A percentile compares a stretch with the other conserved stretches of the same genome.
These are phyloP conservation scores for Hypoxylon lienhwacheense DNA, from an alignment of 495 filamentous ascomycete genomes.

Conservation along the genomic window DNA sequence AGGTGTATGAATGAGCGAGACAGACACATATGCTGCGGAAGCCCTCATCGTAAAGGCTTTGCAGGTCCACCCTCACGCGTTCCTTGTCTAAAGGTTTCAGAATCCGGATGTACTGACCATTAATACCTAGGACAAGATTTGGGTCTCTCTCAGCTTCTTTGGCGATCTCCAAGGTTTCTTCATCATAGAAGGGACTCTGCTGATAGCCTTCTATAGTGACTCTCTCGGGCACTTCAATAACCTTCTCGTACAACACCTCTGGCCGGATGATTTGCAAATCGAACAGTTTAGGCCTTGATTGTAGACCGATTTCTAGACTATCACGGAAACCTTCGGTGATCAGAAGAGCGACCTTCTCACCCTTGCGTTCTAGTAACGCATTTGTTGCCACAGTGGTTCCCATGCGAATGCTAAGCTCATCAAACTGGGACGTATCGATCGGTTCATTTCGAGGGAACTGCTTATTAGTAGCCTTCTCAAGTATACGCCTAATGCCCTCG, in stretches of 20 bases:
- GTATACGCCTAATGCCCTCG: slow-evolving; percentile 43
- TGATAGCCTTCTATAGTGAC: slow-evolving; percentile 43
- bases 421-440: slow-evolving; percentile 32
- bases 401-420: slow-evolving; percentile 70
- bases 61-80: slow-evolving; percentile 6
- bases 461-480: slow-evolving; percentile 28
- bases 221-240: slow-evolving; percentile 77
- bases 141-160: slow-evolving; percentile 11
- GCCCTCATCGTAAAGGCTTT: slow-evolving; percentile 27
- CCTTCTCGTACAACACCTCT: slow-evolving; percentile 69
- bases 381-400: slow-evolving; percentile 87
- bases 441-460: slow-evolving; percentile 14
- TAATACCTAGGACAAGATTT: slow-evolving; percentile 5
- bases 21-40: slow-evolving; percentile 48
- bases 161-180: neutral
- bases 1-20: slow-evolving; percentile 62
- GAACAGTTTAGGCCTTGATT: slow-evolving; percentile 77
- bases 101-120: slow-evolving; percentile 6
- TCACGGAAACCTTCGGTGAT: slow-evolving; percentile 92
- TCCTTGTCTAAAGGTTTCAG: slow-evolving; percentile 29
- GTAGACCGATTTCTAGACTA: slow-evolving; percentile 82
- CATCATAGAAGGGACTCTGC: slow-evolving; percentile 5
- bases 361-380: slow-evolving; percentile 86
- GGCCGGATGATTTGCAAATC: slow-evolving; percentile 74
- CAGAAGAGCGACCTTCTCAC: slow-evolving; percentile 82